Evolutionary conservation across 805 yeast genomes (phyloP), one percentile per base, ranked within the genome.

Genomic region (Wickerhamiella occidentalis): DNA sequence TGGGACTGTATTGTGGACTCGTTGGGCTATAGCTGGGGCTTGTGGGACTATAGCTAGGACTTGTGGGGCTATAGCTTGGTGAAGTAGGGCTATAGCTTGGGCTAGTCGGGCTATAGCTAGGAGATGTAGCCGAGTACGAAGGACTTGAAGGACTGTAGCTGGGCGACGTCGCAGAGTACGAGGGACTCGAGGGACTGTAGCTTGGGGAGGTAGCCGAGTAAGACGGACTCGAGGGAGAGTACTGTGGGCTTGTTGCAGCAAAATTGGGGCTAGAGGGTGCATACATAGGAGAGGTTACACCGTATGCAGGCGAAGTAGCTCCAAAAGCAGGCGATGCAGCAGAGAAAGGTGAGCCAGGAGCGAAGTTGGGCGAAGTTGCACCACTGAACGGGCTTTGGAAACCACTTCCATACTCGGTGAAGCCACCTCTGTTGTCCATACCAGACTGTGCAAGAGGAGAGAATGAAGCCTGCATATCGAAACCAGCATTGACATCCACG

Each of bases 381-480:
- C 72, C 72, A 47, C 77, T 78, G 45, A 72, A 73, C 1, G 82
- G 72, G 48, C 69, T 75, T 48, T 76, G 60, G 63, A 70, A 66
- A 47, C 94, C 95, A 54, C 44, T 23, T 15, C 92, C 88, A 61
- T 86, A 86, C 53, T 85, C 87, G 8, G 95, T 85, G 58, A 86
- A 82, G 5, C 94, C 94, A 50, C 95, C 95, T 22, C 47, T 35
- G 49, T 80, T 86, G 51, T 83, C 75, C 48, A 80, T 76, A 57
- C 96, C 95, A 28, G 95, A 78, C 53, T 87, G 92, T 33, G 75
- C 84, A 64, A 92, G 73, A 50, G 98, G 98, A 45, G 98, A 92
- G 73, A 92, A 92, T 22, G 64, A 54, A 2, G 72, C 73, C 59
- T 85, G 85, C 30, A 82, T 79, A 55, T 82, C 86, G 52, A 76